A percentile compares a stretch with the other conserved stretches of the same genome.
phyloP scores from a whole-genome alignment of 179 eudicot species.

The Actinidia polygama region DNA sequence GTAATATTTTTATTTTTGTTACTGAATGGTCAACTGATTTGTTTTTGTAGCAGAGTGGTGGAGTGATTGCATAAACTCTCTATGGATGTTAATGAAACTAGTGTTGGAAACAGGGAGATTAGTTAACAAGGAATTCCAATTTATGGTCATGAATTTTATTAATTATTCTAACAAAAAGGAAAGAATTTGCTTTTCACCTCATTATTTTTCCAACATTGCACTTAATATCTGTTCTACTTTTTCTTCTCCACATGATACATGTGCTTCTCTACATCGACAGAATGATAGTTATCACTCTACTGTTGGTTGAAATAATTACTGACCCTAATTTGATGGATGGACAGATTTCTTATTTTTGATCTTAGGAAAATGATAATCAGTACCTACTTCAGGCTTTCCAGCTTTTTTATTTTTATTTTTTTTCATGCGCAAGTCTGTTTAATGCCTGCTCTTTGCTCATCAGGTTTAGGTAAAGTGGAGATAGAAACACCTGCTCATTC shows the following conservation, averaged over 20 bases:
- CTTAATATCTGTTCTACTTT: not conserved
- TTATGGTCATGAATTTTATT: not conserved
- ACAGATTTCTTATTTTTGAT: not conserved
- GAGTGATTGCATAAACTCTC: not conserved
- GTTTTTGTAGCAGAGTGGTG: not conserved
- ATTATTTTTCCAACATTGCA: not conserved
- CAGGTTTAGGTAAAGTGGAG: conserved; percentile 84
- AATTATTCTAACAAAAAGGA: not conserved
- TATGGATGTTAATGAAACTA: not conserved
- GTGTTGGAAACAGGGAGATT: not conserved
- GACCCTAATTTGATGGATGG: too few species aligned
- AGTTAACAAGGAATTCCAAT: not conserved
- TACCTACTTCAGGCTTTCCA: not conserved
- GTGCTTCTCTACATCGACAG: not conserved
- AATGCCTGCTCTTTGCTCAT: conserved; percentile 26
- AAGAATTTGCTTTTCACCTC: not conserved
- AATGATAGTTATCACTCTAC: not conserved
- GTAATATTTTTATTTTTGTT: not conserved
- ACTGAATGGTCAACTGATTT: not conserved
- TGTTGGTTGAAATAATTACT: not conserved
- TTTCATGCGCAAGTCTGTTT: not conserved
- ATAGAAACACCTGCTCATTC: conserved; percentile 83
- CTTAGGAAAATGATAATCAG: not conserved
- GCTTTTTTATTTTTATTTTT: not conserved
- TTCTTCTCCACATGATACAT: conserved; percentile 1